Conservation (phyloP, 768 basidiomycete species). For the Lactarius quietus region DNA sequence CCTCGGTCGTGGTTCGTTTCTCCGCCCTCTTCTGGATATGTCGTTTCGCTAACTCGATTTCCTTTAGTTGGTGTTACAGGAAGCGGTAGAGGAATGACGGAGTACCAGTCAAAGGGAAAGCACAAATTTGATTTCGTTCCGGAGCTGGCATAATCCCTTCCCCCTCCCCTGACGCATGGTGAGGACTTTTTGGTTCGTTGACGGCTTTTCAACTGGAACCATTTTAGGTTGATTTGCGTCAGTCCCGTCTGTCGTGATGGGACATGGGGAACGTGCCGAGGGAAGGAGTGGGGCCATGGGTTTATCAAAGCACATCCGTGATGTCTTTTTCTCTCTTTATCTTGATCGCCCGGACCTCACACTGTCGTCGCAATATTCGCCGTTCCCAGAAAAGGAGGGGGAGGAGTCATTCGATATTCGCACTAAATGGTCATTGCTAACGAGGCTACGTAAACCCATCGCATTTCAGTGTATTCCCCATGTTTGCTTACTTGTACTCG, state of each 20-base stretch:
- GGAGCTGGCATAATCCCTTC: constrained; percentile 15
- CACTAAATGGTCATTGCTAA: constrained; percentile 17
- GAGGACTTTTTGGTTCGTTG: constrained; percentile 6
- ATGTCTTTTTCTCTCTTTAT: constrained; percentile 22
- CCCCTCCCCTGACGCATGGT: neutral
- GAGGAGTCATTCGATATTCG: constrained; percentile 7
- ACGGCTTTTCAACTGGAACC: constrained; percentile 8
- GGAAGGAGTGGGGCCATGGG: constrained; percentile 20
- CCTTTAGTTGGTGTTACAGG: constrained; percentile 19
- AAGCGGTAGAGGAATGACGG: constrained; percentile 26
- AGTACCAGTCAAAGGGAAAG: constrained; percentile 25
- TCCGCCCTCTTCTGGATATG: constrained; percentile 27
- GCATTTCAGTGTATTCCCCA: constrained; percentile 21
- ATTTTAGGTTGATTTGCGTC: neutral
- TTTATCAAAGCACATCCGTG: constrained; percentile 19
- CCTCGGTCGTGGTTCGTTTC: constrained; percentile 65
- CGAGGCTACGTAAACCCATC: constrained; percentile 25
- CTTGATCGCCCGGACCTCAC: constrained; percentile 21
- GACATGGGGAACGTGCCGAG: constrained; percentile 15
- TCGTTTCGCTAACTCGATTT: constrained; percentile 5
- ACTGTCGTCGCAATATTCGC: constrained; percentile 6
- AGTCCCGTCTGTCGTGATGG: constrained; percentile 10
- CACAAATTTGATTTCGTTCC: constrained; percentile 22
- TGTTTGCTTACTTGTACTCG: constrained; percentile 24
- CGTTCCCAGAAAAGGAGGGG: constrained; percentile 18